Percentiles rank a stretch among this genome's conserved stretches.
Conservation (phyloP, 805 yeast genomes). For the Sungouiella blattae region DNA sequence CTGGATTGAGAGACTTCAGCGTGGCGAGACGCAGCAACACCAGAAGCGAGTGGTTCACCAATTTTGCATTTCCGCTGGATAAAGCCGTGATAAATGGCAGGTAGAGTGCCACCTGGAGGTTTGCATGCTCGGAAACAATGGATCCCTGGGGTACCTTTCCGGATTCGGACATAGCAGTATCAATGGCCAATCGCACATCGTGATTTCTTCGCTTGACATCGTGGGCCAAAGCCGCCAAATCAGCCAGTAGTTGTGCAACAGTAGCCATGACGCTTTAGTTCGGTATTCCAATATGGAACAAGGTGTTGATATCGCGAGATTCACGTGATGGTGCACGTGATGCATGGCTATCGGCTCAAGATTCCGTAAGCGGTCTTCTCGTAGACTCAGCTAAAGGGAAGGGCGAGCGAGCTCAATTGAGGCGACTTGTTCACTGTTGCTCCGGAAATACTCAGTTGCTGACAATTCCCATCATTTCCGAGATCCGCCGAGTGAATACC, state of each 20-base stretch:
- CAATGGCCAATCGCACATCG: conserved; percentile 56
- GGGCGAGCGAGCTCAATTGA: no score
- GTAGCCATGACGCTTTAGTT: conserved; percentile 8
- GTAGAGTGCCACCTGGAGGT: conserved; percentile 19
- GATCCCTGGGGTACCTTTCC: conserved; percentile 6
- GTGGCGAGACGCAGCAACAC: conserved; percentile 61
- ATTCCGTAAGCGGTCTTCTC: no score
- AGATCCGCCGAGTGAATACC: no score
- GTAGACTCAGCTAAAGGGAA: no score
- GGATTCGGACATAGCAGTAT: conserved; percentile 18
- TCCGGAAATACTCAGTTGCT: no score
- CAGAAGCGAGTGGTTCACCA: conserved; percentile 68
- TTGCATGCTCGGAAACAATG: not conserved
- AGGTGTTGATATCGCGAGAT: not conserved
- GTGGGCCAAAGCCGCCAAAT: conserved; percentile 55
- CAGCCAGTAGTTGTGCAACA: conserved; percentile 31
- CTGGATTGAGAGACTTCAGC: conserved; percentile 50
- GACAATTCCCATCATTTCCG: no score
- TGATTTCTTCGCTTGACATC: conserved; percentile 71
- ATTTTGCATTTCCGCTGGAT: conserved; percentile 68
- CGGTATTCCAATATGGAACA: not conserved
- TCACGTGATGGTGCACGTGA: not conserved
- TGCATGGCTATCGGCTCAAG: no score
- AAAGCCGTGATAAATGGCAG: conserved; percentile 73
- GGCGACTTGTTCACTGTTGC: no score